Conservation (phyloP, 2,329 filamentous ascomycete genomes). For the Cryphonectria radicalis region DNA sequence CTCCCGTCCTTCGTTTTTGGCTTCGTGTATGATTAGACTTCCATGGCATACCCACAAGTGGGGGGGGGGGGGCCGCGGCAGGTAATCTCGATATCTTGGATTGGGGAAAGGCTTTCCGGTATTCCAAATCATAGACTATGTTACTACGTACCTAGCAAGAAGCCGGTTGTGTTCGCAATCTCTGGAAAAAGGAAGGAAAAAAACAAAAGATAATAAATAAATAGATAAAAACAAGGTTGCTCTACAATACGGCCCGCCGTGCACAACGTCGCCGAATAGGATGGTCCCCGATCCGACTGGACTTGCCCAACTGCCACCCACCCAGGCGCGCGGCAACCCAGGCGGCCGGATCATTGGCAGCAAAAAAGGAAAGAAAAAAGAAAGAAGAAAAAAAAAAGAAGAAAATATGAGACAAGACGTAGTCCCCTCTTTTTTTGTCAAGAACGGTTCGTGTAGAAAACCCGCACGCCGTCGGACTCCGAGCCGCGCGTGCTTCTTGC, state of each 20-base stretch:
- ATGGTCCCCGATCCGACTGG: neutral
- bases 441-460: neutral
- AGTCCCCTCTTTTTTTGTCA: neutral
- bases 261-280: neutral
- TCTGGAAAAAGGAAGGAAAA: neutral
- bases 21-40: neutral
- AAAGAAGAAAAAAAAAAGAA: neutral
- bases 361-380: neutral
- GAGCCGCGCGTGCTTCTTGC: neutral
- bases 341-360: neutral
- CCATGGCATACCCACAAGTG: neutral
- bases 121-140: neutral
- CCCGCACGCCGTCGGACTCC: neutral
- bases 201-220: neutral
- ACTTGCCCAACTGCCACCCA: neutral
- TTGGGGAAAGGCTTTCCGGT: neutral
- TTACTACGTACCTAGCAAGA: no score
- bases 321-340: neutral
- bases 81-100: neutral
- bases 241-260: neutral
- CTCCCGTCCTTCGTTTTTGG: neutral
- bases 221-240: neutral
- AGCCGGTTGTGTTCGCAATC: no score
- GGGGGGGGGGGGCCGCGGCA: neutral
- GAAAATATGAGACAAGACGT: neutral